Conservation (phyloP, 2,329 filamentous ascomycete species). For the Ambrosiella xylebori region DNA sequence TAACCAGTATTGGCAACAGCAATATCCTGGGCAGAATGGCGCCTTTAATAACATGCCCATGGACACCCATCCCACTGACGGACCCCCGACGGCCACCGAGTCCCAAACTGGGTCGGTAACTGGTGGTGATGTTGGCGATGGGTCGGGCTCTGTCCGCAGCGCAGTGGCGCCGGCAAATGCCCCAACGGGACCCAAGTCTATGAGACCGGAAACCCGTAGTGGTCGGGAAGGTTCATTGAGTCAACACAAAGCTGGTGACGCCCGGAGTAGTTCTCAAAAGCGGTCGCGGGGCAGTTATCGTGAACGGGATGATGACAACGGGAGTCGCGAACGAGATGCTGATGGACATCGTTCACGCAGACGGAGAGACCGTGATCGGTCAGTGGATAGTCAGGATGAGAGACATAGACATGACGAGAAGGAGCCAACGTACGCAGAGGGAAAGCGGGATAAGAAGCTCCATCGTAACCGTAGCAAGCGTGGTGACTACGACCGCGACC, state of each 20-base stretch:
- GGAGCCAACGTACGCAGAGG: background rate
- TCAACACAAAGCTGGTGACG: constrained; percentile 14
- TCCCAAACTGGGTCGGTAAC: constrained; percentile 10
- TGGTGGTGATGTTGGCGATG: constrained; percentile 5
- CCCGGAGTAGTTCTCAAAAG: constrained; percentile 32
- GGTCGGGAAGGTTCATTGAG: constrained; percentile 25
- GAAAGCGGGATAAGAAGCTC: constrained; percentile 7
- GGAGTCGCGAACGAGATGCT: constrained; percentile 14
- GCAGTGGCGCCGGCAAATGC: constrained; percentile 33
- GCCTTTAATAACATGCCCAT: constrained; percentile 17
- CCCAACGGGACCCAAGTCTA: constrained; percentile 83
- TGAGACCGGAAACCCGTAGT: constrained; percentile 59
- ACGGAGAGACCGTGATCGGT: constrained; percentile 19
- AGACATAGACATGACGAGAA: constrained; percentile 11
- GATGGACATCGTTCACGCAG: constrained; percentile 12
- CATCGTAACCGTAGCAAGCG: constrained; percentile 23
- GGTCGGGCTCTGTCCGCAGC: constrained; percentile 14
- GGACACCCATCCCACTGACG: constrained; percentile 12
- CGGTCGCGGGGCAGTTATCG: constrained; percentile 18
- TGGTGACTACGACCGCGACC: constrained; percentile 29
- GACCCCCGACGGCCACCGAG: background rate
- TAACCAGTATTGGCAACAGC: constrained; percentile 16
- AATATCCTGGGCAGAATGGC: constrained; percentile 18
- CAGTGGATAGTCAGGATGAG: constrained; percentile 16
- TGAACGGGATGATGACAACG: constrained; percentile 3